These are phyloP conservation scores for Pichia heedii DNA, from an alignment of 805 yeast genomes.

Conservation along the genomic window DNA sequence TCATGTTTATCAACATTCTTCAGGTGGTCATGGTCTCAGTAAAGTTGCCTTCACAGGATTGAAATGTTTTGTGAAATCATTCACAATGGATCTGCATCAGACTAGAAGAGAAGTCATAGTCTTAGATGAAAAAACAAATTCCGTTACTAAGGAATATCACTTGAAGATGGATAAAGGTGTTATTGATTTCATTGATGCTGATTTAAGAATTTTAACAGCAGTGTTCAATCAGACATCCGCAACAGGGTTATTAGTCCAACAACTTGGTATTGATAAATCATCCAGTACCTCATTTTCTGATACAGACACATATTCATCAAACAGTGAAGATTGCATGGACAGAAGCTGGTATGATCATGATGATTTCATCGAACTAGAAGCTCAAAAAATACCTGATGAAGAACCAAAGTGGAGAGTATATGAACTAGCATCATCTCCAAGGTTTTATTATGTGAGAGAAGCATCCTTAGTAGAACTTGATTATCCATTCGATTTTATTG, in stretches of 20 bases:
- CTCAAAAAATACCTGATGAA: constrained; percentile 30
- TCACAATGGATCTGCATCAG: constrained; percentile 62
- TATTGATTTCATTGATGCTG: constrained; percentile 59
- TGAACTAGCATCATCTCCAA: constrained; percentile 48
- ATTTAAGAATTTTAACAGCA: constrained; percentile 58
- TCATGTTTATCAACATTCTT: constrained; percentile 54
- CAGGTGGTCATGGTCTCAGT: constrained; percentile 30
- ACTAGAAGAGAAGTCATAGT: constrained; percentile 32
- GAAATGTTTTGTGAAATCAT: constrained; percentile 47
- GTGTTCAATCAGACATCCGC: constrained; percentile 49
- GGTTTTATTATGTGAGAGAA: constrained; percentile 54
- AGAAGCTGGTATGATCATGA: constrained; percentile 60
- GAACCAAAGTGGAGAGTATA: constrained; percentile 36
- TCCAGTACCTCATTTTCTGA: constrained; percentile 10
- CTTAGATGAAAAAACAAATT: constrained; percentile 31
- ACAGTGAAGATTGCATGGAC: constrained; percentile 13
- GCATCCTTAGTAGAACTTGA: constrained; percentile 33
- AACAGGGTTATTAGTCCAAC: constrained; percentile 31
- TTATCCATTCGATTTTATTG: constrained; percentile 47
- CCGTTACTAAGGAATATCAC: constrained; percentile 37
- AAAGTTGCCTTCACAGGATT: constrained; percentile 58
- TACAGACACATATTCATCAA: constrained; percentile 12
- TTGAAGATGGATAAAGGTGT: constrained; percentile 64
- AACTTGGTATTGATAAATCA: constrained; percentile 20
- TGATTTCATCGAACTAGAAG: constrained; percentile 67